A percentile compares a stretch with the other conserved stretches of the same genome.
Evolutionary conservation across 2,329 filamentous ascomycete genomes (phyloP).

Genomic region (Onygenales sp.): DNA sequence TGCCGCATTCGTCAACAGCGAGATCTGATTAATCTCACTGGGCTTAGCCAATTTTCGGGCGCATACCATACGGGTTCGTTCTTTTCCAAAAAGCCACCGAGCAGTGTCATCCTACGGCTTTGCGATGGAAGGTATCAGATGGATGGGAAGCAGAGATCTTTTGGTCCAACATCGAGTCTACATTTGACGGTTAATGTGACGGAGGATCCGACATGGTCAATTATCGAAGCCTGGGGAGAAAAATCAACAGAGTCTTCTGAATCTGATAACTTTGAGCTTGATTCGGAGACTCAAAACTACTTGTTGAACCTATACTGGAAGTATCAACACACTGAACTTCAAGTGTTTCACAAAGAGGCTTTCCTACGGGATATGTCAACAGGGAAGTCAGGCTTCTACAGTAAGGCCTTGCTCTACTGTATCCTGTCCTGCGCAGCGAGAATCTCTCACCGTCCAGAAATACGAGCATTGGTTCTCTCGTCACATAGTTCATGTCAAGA

Average conservation of each 20-base stretch:
- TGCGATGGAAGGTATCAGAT: constrained; percentile 7
- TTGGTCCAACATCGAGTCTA: constrained; percentile 7
- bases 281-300: constrained; percentile 5
- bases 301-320: constrained; percentile 8
- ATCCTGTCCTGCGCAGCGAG: constrained; percentile 10
- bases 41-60: constrained; percentile 4
- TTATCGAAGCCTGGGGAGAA: constrained; percentile 4
- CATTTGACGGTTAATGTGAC: constrained; percentile 3
- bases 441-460: constrained; percentile 7
- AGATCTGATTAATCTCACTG: constrained; percentile 1
- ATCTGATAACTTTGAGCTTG: constrained; percentile 1
- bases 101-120: constrained; percentile 4
- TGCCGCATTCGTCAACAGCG: not conserved
- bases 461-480: constrained; percentile 8
- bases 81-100: not conserved
- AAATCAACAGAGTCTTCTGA: not conserved
- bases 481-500: not conserved
- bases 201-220: constrained; percentile 1
- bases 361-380: constrained; percentile 5
- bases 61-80: not conserved
- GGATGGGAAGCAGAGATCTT: not conserved
- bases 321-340: constrained; percentile 7
- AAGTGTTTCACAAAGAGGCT: constrained; percentile 4
- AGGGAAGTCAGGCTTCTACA: constrained; percentile 7
- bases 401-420: constrained; percentile 11